Conservation (phyloP, 768 basidiomycete genomes). For the Cubamyces lactineus region DNA sequence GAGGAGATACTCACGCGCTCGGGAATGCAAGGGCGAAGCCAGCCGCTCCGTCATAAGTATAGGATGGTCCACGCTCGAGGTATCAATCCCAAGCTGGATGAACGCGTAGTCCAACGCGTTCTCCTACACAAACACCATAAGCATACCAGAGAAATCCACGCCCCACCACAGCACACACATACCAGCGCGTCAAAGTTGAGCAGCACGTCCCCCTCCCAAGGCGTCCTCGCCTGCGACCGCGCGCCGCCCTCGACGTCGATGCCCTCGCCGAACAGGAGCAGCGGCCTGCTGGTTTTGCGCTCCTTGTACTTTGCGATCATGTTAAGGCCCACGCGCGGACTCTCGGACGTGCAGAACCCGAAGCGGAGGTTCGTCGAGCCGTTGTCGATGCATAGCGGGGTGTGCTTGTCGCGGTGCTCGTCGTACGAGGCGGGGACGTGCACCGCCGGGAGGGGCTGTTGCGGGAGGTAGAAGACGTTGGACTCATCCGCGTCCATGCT, state of each 20-base stretch:
- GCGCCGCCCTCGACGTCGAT: conserved; percentile 87
- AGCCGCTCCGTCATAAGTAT: conserved; percentile 93
- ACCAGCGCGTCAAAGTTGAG: conserved; percentile 94
- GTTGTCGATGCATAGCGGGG: conserved; percentile 87
- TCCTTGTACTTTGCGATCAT: conserved; percentile 89
- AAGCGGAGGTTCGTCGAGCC: conserved; percentile 83
- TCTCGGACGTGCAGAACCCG: conserved; percentile 69
- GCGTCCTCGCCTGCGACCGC: conserved; percentile 72
- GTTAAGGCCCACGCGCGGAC: conserved; percentile 67
- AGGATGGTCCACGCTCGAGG: conserved; percentile 78
- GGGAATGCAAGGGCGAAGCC: conserved; percentile 85
- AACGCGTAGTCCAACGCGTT: conserved; percentile 93
- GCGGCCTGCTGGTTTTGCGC: conserved; percentile 75
- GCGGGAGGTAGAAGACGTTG: conserved; percentile 16
- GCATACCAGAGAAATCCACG: not conserved
- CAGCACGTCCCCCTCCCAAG: conserved; percentile 95
- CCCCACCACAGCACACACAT: conserved; percentile 38
- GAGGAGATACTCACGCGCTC: conserved; percentile 63
- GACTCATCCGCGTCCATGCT: conserved; percentile 21
- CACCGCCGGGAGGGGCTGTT: conserved; percentile 38
- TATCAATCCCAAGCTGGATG: conserved; percentile 82
- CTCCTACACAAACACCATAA: conserved; percentile 61
- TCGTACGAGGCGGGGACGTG: conserved; percentile 52
- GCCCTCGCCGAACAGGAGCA: conserved; percentile 88
- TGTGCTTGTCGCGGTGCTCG: conserved; percentile 49